A percentile compares a stretch with the other conserved stretches of the same genome.
Conservation (phyloP, 768 basidiomycete species). For the Ramaria rubella region DNA sequence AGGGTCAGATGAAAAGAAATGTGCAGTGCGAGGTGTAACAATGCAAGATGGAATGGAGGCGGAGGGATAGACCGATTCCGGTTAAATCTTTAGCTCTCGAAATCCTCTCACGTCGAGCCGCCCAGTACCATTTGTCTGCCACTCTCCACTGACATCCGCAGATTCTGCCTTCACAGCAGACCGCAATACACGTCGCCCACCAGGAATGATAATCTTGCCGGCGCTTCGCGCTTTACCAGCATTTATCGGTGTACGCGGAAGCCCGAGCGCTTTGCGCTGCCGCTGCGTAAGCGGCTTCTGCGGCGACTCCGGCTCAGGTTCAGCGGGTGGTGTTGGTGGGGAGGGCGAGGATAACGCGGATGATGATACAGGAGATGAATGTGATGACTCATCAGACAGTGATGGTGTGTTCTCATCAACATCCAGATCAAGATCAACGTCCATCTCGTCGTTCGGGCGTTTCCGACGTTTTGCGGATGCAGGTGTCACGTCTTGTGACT, state of each 20-base stretch:
- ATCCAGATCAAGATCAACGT: conserved; percentile 20
- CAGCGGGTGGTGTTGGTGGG: conserved; percentile 18
- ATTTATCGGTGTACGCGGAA: conserved; percentile 43
- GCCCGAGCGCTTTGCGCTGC: conserved; percentile 60
- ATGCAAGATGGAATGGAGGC: not conserved
- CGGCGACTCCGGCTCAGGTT: conserved; percentile 20
- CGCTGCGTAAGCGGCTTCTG: conserved; percentile 52
- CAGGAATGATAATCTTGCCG: conserved; percentile 59
- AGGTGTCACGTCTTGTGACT: conserved; percentile 32
- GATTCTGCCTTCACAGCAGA: conserved; percentile 18
- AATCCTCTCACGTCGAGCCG: conserved; percentile 73
- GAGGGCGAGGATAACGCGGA: conserved; percentile 33
- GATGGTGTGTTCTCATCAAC: conserved; percentile 32
- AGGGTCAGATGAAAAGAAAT: too few species aligned
- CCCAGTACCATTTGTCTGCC: conserved; percentile 64
- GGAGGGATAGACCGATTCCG: not conserved
- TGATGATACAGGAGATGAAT: conserved; percentile 27
- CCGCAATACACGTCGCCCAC: conserved; percentile 38
- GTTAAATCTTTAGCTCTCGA: conserved; percentile 64
- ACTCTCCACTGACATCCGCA: conserved; percentile 35
- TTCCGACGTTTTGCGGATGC: conserved; percentile 3
- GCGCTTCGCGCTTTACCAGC: conserved; percentile 23
- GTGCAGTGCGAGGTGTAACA: not conserved
- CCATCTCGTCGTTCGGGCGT: conserved; percentile 19
- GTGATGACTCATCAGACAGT: conserved; percentile 32